These are phyloP conservation scores for Debaryomyces singareniensis DNA, from an alignment of 1,139 yeast genomes.

Conservation along the genomic window DNA sequence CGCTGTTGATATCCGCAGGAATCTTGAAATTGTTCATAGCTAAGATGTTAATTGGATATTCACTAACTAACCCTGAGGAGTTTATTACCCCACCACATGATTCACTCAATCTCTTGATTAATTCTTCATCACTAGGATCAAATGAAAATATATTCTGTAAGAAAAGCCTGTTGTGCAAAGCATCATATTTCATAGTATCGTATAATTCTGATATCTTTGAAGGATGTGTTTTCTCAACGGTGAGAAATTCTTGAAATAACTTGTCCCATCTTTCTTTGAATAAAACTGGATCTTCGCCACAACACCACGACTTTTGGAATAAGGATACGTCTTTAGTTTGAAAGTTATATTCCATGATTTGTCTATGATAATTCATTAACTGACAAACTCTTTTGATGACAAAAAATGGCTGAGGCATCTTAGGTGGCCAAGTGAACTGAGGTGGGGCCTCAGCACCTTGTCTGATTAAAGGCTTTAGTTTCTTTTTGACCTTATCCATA, in stretches of 20 bases:
- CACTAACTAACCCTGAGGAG: slow-evolving; percentile 60
- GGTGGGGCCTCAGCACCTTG: slow-evolving; percentile 99
- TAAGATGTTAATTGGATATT: slow-evolving; percentile 72
- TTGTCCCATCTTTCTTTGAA: slow-evolving; percentile 98
- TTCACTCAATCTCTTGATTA: slow-evolving; percentile 28
- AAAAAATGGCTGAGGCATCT: slow-evolving; percentile 94
- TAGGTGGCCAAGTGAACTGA: slow-evolving; percentile 98
- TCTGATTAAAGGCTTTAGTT: slow-evolving; percentile 85
- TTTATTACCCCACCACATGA: slow-evolving; percentile 49
- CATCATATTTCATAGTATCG: slow-evolving; percentile 98
- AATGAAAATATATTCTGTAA: slow-evolving; percentile 77
- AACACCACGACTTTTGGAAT: slow-evolving; percentile 88
- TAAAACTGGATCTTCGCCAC: slow-evolving; percentile 87
- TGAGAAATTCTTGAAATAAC: slow-evolving; percentile 83
- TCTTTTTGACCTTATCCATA: slow-evolving; percentile 97
- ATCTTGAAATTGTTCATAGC: slow-evolving; percentile 73
- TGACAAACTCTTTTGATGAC: slow-evolving; percentile 93
- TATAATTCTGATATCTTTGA: slow-evolving; percentile 93
- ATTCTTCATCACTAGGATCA: slow-evolving; percentile 47
- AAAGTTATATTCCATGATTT: slow-evolving; percentile 79
- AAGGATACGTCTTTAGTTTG: slow-evolving; percentile 55
- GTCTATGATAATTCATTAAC: slow-evolving; percentile 86
- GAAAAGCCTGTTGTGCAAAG: slow-evolving; percentile 88
- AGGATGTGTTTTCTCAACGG: slow-evolving; percentile 96
- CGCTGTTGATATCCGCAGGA: slow-evolving; percentile 22